Evolutionary conservation across 352 stramenopile species (phyloP).

Genomic region (Pythium periplocum): DNA sequence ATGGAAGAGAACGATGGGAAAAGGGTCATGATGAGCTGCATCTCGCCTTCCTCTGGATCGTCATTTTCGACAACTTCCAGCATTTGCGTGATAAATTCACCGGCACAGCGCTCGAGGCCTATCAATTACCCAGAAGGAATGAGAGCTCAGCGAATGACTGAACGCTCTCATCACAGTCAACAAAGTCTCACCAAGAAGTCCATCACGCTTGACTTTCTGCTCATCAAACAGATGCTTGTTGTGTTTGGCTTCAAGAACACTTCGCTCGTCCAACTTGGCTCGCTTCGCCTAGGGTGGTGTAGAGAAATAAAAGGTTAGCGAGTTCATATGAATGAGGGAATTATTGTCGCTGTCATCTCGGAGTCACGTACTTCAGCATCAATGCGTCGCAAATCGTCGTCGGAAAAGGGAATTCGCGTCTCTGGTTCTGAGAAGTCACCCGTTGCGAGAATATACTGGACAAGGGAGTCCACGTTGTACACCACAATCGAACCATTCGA

Average conservation of each 20-base stretch:
- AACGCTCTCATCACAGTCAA: background rate
- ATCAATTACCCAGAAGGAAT: background rate
- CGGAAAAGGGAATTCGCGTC: slow-evolving; percentile 82
- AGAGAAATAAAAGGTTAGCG: too few relatives aligned
- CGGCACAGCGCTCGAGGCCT: slow-evolving; percentile 79
- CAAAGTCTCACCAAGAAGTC: slow-evolving; percentile 47
- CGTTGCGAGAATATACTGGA: slow-evolving; percentile 87
- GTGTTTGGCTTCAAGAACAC: slow-evolving; percentile 67
- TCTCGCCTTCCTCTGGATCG: slow-evolving; percentile 72
- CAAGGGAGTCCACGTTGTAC: slow-evolving; percentile 84
- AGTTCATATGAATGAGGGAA: too few relatives aligned
- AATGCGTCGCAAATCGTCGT: slow-evolving; percentile 72
- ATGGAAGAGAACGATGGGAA: slow-evolving; percentile 88
- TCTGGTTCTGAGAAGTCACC: slow-evolving; percentile 87
- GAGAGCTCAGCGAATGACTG: too few relatives aligned
- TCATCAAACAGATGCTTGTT: slow-evolving; percentile 78
- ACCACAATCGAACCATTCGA: slow-evolving; percentile 78
- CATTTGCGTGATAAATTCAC: slow-evolving; percentile 86
- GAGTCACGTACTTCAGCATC: slow-evolving; percentile 50
- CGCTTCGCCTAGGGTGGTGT: slow-evolving; percentile 36
- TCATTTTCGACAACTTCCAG: slow-evolving; percentile 77
- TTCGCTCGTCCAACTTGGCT: slow-evolving; percentile 56
- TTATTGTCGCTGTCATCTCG: background rate
- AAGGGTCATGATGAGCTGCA: slow-evolving; percentile 75
- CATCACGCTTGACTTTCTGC: slow-evolving; percentile 77